Percentiles rank a stretch among this genome's conserved stretches.
Conservation (phyloP, 2,329 filamentous ascomycete genomes). For the Tympanopsis confertula region DNA sequence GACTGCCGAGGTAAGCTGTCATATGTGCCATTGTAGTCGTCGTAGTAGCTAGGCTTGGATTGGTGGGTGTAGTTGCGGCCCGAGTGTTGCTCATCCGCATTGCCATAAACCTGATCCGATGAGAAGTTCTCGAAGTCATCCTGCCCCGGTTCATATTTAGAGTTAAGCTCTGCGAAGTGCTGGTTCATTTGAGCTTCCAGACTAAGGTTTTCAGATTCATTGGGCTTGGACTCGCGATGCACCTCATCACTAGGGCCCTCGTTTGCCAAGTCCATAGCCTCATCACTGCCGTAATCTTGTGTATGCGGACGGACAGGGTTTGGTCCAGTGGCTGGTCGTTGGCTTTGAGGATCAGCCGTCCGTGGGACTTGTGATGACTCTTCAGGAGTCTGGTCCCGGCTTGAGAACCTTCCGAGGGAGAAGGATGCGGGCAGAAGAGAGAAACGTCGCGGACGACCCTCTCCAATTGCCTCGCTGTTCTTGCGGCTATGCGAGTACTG, state of each 20-base stretch:
- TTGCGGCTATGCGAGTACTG: slow-evolving; percentile 46
- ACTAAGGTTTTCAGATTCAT: too few relatives aligned
- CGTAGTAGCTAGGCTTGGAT: not conserved
- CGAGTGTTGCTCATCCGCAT: not conserved
- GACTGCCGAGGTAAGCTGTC: slow-evolving; percentile 25
- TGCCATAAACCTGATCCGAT: not conserved
- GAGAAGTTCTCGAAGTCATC: not conserved
- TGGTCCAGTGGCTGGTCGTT: not conserved
- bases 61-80: not conserved
- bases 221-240: not conserved
- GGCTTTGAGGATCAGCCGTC: too few relatives aligned
- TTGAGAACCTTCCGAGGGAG: slow-evolving; percentile 52
- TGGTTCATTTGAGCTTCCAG: not conserved
- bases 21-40: slow-evolving; percentile 14
- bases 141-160: too few relatives aligned
- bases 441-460: slow-evolving; percentile 44
- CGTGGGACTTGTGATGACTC: slow-evolving; percentile 32
- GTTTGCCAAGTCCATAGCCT: not conserved
- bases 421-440: slow-evolving; percentile 57
- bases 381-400: slow-evolving; percentile 23
- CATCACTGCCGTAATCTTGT: not conserved
- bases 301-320: not conserved
- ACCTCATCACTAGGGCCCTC: not conserved
- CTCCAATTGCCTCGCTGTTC: slow-evolving; percentile 28
- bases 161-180: not conserved